Evolutionary conservation across 2,329 filamentous ascomycete species (phyloP), one percentile per base, ranked within the genome.

Genomic region (Aspergillus piperis): DNA sequence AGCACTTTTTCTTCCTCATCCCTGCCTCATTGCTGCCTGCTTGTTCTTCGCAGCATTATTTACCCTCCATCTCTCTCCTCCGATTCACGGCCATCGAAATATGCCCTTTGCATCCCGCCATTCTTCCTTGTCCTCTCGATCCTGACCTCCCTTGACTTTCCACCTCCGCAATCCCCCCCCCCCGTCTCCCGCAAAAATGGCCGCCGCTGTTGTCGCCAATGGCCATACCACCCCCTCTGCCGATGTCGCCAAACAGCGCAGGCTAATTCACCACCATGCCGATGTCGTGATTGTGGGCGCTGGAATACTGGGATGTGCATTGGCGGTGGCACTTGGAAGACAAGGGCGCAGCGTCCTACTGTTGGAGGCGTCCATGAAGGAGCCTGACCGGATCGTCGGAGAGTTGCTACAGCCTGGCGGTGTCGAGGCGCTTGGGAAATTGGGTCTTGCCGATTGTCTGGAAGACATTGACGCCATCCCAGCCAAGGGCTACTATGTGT

Each of bases 341-440:
- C 95, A 98, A 79, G 93, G 92, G 57, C 88, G 95, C 64, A 96
- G 90, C 74, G 93, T 99, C 25, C 84, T 98, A 25, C 81, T 99
- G 54, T 86, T 99, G 54, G 95, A 99, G 80, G 86, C 86, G 70
- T 96, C 88, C 78, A 82, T 98, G 78, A 92, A 92, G 77, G 90
- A 98, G 80, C 95, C 95, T 19, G 90, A 98, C 79, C 88, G 95
- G 65, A 99, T 99, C 67, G 92, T 99, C 51, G 95, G 95, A 69
- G 95, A 99, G 80, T 80, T 99, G 65, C 81, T 99, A 69, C 95
- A 99, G 78, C 95, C 95, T 0, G 95, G 95, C 54, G 95, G 95
- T 53, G 88, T 96, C 36, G 82, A 86, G 55, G 90, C 95, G 7
- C 82, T 99, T 70, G 84, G 88, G 71, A 87, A 90, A 73, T 81